Evolutionary conservation across 805 yeast genomes (phyloP).

Genomic region (Nakazawaea holstii): DNA sequence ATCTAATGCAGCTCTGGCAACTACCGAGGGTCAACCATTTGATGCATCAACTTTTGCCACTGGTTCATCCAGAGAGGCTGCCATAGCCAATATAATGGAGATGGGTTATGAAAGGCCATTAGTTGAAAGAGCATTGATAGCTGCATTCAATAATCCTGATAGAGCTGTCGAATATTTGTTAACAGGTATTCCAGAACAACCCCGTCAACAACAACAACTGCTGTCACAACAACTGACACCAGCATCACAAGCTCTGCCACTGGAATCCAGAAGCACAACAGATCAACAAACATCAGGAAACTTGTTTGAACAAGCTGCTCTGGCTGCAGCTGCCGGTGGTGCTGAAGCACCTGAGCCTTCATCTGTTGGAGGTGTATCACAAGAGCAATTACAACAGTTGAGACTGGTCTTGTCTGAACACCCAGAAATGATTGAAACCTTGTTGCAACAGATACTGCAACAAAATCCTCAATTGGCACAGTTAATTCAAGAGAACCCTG

Average conservation of each 20-base stretch:
- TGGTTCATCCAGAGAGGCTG: constrained; percentile 73
- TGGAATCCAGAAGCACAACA: constrained; percentile 13
- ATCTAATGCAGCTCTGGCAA: constrained; percentile 18
- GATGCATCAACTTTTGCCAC: constrained; percentile 60
- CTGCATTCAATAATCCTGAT: constrained; percentile 96
- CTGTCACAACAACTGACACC: constrained; percentile 15
- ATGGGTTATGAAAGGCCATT: constrained; percentile 92
- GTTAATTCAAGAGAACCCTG: constrained; percentile 82
- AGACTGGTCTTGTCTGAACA: constrained; percentile 77
- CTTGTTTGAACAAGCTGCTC: constrained; percentile 49
- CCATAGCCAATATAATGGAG: constrained; percentile 79
- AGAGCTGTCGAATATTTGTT: constrained; percentile 94
- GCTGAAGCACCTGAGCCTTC: constrained; percentile 14
- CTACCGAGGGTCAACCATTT: constrained; percentile 17
- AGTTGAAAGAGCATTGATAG: constrained; percentile 86
- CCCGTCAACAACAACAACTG: constrained; percentile 27
- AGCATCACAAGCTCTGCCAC: constrained; percentile 1
- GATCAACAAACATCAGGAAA: constrained; percentile 30
- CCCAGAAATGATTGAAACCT: constrained; percentile 83
- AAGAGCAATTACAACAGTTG: constrained; percentile 45
- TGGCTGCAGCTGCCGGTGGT: constrained; percentile 25
- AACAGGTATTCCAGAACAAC: constrained; percentile 78
- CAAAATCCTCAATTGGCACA: constrained; percentile 82
- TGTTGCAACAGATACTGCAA: constrained; percentile 75
- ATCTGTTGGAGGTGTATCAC: constrained; percentile 21